Evolutionary conservation across 2,329 filamentous ascomycete species (phyloP).

Genomic region (Decorospora gaudefroyi): DNA sequence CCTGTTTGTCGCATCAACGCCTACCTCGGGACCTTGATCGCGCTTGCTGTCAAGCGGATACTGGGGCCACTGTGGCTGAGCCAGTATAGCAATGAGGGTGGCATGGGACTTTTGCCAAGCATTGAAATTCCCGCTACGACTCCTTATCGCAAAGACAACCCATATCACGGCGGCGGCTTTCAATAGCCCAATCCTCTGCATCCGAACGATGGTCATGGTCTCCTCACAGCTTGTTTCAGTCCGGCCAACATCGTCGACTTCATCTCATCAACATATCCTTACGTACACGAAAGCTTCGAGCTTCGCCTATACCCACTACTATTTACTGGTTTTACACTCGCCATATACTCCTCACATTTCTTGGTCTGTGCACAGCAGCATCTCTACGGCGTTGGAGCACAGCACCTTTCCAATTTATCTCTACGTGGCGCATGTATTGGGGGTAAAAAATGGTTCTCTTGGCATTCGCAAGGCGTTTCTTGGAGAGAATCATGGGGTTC

Average conservation of each 20-base stretch:
- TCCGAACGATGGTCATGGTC: too few species aligned
- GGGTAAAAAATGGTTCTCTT: too few species aligned
- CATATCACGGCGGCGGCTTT: neutral
- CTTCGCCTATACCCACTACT: neutral
- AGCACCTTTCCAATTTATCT: neutral
- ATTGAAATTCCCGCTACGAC: constrained; percentile 22
- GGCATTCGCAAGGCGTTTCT: too few species aligned
- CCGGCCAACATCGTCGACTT: neutral
- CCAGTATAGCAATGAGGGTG: constrained; percentile 23
- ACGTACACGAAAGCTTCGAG: neutral
- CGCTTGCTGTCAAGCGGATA: constrained; percentile 2
- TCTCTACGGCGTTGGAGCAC: constrained; percentile 2
- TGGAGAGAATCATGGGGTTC: too few species aligned
- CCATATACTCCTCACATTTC: neutral
- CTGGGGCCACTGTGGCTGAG: constrained; percentile 19
- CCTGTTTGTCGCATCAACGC: constrained; percentile 23
- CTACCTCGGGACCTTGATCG: constrained; percentile 14
- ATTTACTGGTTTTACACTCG: neutral
- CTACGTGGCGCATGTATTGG: too few species aligned
- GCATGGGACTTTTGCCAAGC: constrained; percentile 17
- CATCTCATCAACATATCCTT: constrained; percentile 1
- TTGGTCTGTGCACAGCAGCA: neutral
- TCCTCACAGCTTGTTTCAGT: neutral
- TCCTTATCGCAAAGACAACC: neutral
- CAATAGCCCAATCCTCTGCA: too few species aligned